Percentiles rank a stretch among this genome's conserved stretches.
These are phyloP conservation scores for Fragilariopsis cylindrus DNA, from an alignment of 108 stramenopile species.

Conservation along the genomic window DNA sequence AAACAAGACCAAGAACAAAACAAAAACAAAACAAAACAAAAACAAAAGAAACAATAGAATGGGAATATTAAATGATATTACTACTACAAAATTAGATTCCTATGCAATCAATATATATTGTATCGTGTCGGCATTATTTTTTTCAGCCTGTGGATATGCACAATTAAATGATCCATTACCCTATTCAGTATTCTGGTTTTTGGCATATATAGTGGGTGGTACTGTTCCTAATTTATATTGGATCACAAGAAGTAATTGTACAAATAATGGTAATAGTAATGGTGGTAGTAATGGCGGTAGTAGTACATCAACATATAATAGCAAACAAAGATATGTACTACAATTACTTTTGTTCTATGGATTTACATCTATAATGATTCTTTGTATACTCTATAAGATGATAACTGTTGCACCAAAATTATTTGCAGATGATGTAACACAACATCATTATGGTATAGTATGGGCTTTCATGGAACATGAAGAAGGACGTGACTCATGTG, in stretches of 20 bases:
- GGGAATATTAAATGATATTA: slow-evolving; percentile 3
- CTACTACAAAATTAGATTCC: neutral
- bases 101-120: slow-evolving; percentile 13
- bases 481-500: slow-evolving; percentile 22
- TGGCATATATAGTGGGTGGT: slow-evolving; percentile 10
- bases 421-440: neutral
- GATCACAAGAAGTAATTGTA: neutral
- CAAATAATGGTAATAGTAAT: neutral
- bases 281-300: neutral
- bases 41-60: neutral
- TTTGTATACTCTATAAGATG: neutral
- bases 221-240: slow-evolving; percentile 14
- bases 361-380: neutral
- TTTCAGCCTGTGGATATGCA: slow-evolving; percentile 27
- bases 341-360: neutral
- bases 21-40: too few species aligned
- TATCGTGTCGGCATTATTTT: slow-evolving; percentile 12
- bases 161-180: slow-evolving; percentile 31
- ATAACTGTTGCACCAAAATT: slow-evolving; percentile 6
- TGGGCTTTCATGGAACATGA: slow-evolving; percentile 24
- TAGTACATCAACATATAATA: too few species aligned
- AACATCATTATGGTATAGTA: neutral
- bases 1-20: too few species aligned
- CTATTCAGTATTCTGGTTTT: slow-evolving; percentile 3
- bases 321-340: too few species aligned